These are phyloP conservation scores for Agaricus sinodeliciosus DNA, from an alignment of 768 basidiomycete species.

Conservation along the genomic window DNA sequence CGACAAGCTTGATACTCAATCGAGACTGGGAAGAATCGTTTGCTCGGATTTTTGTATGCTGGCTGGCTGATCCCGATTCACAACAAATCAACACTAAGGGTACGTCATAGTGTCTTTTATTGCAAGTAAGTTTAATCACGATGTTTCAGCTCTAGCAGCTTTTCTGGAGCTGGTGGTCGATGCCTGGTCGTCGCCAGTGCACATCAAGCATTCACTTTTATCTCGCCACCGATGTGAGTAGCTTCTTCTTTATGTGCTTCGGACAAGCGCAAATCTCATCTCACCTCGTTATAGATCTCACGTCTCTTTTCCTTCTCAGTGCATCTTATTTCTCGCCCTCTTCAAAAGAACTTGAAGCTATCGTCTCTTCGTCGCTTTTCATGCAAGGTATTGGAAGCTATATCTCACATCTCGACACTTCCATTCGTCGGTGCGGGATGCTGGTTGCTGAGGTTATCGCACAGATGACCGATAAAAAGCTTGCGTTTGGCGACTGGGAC, in stretches of 20 bases:
- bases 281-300: slow-evolving; percentile 47
- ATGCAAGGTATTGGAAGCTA: slow-evolving; percentile 67
- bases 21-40: slow-evolving; percentile 55
- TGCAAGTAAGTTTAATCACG: no score
- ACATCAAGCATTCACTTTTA: slow-evolving; percentile 75
- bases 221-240: slow-evolving; percentile 68
- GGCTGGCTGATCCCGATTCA: slow-evolving; percentile 43
- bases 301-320: slow-evolving; percentile 60
- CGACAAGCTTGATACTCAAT: slow-evolving; percentile 40
- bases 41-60: slow-evolving; percentile 62
- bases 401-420: slow-evolving; percentile 67
- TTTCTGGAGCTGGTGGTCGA: slow-evolving; percentile 47
- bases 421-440: slow-evolving; percentile 88
- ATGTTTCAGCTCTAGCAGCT: slow-evolving; percentile 33
- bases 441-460: slow-evolving; percentile 82
- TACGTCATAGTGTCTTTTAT: slow-evolving; percentile 11
- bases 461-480: slow-evolving; percentile 47
- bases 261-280: neutral
- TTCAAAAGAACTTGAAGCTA: slow-evolving; percentile 35
- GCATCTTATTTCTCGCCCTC: slow-evolving; percentile 53
- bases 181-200: slow-evolving; percentile 70
- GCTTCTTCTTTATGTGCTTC: slow-evolving; percentile 6
- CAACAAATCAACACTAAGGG: slow-evolving; percentile 24
- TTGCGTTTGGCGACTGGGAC: slow-evolving; percentile 83
- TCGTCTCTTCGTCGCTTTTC: slow-evolving; percentile 54